These are phyloP conservation scores for Tardiomyces depauwii DNA, from an alignment of 1,139 yeast genomes.

Conservation along the genomic window DNA sequence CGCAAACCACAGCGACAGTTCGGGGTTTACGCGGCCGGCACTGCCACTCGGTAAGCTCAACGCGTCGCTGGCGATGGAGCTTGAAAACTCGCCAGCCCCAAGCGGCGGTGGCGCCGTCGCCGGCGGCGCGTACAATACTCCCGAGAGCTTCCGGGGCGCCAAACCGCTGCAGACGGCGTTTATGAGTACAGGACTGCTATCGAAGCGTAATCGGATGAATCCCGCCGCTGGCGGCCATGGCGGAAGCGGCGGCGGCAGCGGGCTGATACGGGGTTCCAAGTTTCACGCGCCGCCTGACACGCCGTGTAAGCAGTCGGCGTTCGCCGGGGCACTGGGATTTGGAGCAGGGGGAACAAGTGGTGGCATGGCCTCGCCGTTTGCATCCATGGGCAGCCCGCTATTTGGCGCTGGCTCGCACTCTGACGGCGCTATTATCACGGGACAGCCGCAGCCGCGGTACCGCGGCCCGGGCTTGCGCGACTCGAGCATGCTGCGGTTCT, in stretches of 20 bases:
- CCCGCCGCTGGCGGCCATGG: conserved; percentile 5
- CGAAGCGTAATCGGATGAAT: conserved; percentile 46
- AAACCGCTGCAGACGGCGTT: conserved; percentile 83
- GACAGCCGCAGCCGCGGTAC: conserved; percentile 7
- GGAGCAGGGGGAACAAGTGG: background rate
- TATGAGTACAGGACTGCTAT: conserved; percentile 60
- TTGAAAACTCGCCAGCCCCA: conserved; percentile 1
- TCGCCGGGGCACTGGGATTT: background rate
- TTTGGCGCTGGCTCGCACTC: background rate
- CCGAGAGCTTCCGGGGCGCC: conserved; percentile 53
- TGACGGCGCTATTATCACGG: background rate
- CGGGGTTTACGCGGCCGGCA: conserved; percentile 5
- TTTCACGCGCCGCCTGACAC: conserved; percentile 51
- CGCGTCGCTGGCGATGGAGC: conserved; percentile 4
- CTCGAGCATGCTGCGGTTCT: conserved; percentile 12
- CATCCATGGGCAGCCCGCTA: background rate
- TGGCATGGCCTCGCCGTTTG: background rate
- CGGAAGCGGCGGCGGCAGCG: conserved; percentile 5
- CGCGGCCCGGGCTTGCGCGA: conserved; percentile 13
- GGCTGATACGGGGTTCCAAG: background rate
- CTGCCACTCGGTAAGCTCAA: conserved; percentile 5
- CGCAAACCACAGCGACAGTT: conserved; percentile 1
- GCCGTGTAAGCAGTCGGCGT: conserved; percentile 45
- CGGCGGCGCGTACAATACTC: conserved; percentile 23
- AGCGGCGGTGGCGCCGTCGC: background rate